Base-by-base conservation (phyloP, 768 basidiomycete genomes). In the Boletus bicolor region DNA sequence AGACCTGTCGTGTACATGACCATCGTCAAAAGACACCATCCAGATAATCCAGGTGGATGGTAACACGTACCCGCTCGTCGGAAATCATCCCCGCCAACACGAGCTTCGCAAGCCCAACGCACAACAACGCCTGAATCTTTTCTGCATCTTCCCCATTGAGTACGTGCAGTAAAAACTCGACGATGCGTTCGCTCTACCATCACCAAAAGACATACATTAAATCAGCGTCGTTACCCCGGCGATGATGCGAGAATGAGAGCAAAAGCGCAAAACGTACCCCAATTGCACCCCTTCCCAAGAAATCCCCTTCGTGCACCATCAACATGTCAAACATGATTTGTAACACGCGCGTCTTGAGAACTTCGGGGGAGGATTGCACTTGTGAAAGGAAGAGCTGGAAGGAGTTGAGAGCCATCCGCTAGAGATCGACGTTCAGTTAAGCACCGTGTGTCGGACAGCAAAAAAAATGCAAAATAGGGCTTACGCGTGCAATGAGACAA, bases 301-400 rank as follows among this genome's bases (percentile, higher is more conserved):
- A 79, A 46, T 79, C 80, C 43, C 75, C 78, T 54, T 90, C 87
- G 58, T 96, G 87, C 0, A 90, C 83, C 84, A 93, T 93, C 50
- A 95, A 72, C 37, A 93, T 77, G 69, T 97, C 94, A 63, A 96
- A 92, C 5, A 93, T 69, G 53, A 89, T 81, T 63, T 92, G 84
- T n/a, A 92, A 71, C n/a, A 90, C 78, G 45, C 79, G 82, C 11
- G 84, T 71, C 72, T 83, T 87, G 61, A 93, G 77, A 1, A 77
- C 74, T 36, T 86, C 85, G 0, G 88, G 82, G 0, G 84, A 80
- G 3, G 74, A 67, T 46, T 90, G 74, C 1, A 91, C 76, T 70
- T 95, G 93, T 39, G 84, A 81, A 48, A 84, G 70, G 76, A 98
- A 97, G 1, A 98, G 79, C 49, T 90, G 88, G 68, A 92, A 83